A percentile compares a stretch with the other conserved stretches of the same genome.
Evolutionary conservation across 73 alveolate species (phyloP).

Genomic region (Paramecium pentaurelia): DNA sequence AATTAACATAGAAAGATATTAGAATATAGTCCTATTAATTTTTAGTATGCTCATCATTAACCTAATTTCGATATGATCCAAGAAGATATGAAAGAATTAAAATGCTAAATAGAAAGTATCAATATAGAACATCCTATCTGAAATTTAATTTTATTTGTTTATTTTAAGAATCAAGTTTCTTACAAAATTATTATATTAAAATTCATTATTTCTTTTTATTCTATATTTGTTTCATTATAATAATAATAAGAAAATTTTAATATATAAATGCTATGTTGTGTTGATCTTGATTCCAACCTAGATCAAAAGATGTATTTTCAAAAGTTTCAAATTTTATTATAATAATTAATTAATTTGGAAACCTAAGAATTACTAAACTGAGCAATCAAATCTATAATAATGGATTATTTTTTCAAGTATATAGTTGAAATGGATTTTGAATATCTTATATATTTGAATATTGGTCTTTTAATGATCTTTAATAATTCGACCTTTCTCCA

Average conservation of each 20-base stretch:
- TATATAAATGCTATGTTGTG: background rate
- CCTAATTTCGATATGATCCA: constrained; percentile 7
- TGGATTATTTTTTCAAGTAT: background rate
- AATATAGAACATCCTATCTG: background rate
- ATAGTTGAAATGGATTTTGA: background rate
- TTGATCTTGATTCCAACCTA: background rate
- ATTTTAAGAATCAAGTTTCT: background rate
- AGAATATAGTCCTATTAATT: constrained; percentile 15
- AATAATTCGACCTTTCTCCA: background rate
- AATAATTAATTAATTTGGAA: background rate
- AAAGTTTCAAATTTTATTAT: background rate
- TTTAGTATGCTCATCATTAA: background rate
- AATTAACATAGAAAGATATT: background rate
- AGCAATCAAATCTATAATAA: background rate
- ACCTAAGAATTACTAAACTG: too few relatives aligned
- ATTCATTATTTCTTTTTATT: background rate
- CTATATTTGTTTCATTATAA: background rate
- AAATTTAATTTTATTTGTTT: background rate
- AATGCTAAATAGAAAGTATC: background rate
- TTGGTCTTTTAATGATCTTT: background rate
- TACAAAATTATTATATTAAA: background rate
- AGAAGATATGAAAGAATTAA: constrained; percentile 6
- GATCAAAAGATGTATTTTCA: background rate
- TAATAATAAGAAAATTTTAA: background rate
- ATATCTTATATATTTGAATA: background rate